A percentile compares a stretch with the other conserved stretches of the same genome.
Evolutionary conservation across 2,329 filamentous ascomycete species (phyloP).

Genomic region (Coniochaeta sp.): DNA sequence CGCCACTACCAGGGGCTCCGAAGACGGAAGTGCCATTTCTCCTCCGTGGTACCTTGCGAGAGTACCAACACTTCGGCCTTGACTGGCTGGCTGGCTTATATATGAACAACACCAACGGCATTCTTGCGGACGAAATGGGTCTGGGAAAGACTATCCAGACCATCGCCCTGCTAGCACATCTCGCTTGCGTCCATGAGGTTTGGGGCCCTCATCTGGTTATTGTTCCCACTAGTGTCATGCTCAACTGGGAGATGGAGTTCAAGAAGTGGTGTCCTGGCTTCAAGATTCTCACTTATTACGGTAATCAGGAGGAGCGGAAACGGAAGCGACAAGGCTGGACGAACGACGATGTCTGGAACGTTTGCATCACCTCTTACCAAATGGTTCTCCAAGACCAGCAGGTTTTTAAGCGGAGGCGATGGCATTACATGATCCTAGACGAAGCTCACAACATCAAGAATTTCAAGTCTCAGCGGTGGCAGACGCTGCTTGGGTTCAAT

Average conservation of each 20-base stretch:
- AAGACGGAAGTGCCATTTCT: conserved; percentile 75
- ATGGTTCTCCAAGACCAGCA: conserved; percentile 90
- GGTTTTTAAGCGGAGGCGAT: conserved; percentile 83
- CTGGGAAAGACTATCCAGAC: conserved; percentile 98
- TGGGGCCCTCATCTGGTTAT: conserved; percentile 97
- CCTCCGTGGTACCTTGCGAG: conserved; percentile 78
- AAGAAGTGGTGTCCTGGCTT: conserved; percentile 98
- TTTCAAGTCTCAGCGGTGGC: conserved; percentile 96
- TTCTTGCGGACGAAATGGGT: conserved; percentile 97
- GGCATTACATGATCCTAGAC: conserved; percentile 98
- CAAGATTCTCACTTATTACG: conserved; percentile 96
- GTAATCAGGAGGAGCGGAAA: conserved; percentile 84
- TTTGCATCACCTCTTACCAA: conserved; percentile 96
- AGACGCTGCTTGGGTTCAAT: conserved; percentile 88
- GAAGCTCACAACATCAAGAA: conserved; percentile 99
- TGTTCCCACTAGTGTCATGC: conserved; percentile 94
- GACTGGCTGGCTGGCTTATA: conserved; percentile 96
- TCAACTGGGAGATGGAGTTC: conserved; percentile 99
- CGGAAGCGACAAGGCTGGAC: conserved; percentile 90
- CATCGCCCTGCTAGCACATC: conserved; percentile 84
- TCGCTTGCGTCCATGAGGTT: conserved; percentile 81
- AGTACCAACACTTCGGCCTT: conserved; percentile 94
- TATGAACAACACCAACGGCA: conserved; percentile 87
- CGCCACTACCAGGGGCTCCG: conserved; percentile 26
- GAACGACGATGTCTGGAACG: conserved; percentile 90